Base-by-base conservation (phyloP, 371 early-diverging fungal species). In the Mucor sp. region DNA sequence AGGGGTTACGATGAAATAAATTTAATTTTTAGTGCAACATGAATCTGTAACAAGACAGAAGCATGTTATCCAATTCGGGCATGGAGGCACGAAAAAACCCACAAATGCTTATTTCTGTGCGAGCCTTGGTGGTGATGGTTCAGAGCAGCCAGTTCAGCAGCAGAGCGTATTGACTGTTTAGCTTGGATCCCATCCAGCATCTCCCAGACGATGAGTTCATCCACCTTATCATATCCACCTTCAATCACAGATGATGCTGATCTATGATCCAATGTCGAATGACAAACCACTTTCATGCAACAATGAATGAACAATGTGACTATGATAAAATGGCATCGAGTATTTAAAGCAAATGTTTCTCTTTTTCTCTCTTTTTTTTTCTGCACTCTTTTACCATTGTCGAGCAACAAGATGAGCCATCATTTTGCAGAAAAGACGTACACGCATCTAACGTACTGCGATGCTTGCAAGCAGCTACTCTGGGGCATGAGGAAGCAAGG, bases 401-500 rank as follows among this genome's bases (percentile, higher is more conserved):
- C 33, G 8, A 48, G 19, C 9, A 25, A 50, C 12, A 21, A 12
- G 9, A 71, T 71, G 73, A 65, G 59, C 43, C 73, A 72, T 47
- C 62, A 47, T 6, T 72, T 72, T 62, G 33, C 58, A 32, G 65
- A 65, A 53, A 65, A 68, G 25, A 68, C 68, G 1, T 72, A 68
- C 56, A 35, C 66, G 17, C 66, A 58, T 35, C 44, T 65, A n/a
- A 66, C 69, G 6, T 72, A 68, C n/a, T 72, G 73, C 43, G 63
- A 65, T 5, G 12, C 58, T 11, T 72, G 73, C 35, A 65, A 59
- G 21, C 73, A 65, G 27, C 15, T 72, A 11, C 32, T 72, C 27
- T 72, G 73, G 73, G 73, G 73, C 4, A 25, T 72, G 14, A 39
- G 17, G 7, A 68, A 63, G 43, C 73, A 72, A 60, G 73, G 73